Evolutionary conservation across 2,329 filamentous ascomycete species (phyloP).

Genomic region (Leptographium flavum): DNA sequence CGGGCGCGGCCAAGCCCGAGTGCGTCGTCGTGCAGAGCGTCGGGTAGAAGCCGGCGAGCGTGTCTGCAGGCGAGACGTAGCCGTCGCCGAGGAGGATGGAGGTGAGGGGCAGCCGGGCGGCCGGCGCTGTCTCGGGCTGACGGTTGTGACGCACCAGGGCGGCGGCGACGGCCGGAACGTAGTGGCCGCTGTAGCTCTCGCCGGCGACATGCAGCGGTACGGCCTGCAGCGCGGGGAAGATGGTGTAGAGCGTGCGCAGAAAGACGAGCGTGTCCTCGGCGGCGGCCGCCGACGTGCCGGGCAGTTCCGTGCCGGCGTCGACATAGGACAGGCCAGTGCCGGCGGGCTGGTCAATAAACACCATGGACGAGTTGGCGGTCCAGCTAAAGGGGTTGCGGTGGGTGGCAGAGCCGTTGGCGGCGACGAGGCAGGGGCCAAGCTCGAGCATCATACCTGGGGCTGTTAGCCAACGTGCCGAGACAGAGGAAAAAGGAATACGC

Average conservation of each 20-base stretch:
- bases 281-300: slow-evolving; percentile 32
- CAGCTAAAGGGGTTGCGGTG: slow-evolving; percentile 38
- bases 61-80: slow-evolving; percentile 30
- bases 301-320: slow-evolving; percentile 17
- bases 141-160: slow-evolving; percentile 33
- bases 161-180: slow-evolving; percentile 38
- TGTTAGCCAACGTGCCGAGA: too few relatives aligned
- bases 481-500: slow-evolving; percentile 8
- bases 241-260: slow-evolving; percentile 1
- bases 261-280: slow-evolving; percentile 16
- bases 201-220: slow-evolving; percentile 2
- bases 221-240: neutral
- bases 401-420: slow-evolving; percentile 25
- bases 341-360: slow-evolving; percentile 49
- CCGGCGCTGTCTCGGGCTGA: slow-evolving; percentile 25
- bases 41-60: slow-evolving; percentile 37
- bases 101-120: slow-evolving; percentile 28
- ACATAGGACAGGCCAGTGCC: slow-evolving; percentile 40
- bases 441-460: slow-evolving; percentile 19
- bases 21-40: slow-evolving; percentile 31
- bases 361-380: slow-evolving; percentile 43
- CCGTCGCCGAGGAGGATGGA: slow-evolving; percentile 43
- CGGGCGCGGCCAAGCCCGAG: slow-evolving; percentile 38
- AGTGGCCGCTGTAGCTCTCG: slow-evolving; percentile 28
- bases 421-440: slow-evolving; percentile 29